Conservation (phyloP, 2,329 filamentous ascomycete species). For the Xylaria sp. region DNA sequence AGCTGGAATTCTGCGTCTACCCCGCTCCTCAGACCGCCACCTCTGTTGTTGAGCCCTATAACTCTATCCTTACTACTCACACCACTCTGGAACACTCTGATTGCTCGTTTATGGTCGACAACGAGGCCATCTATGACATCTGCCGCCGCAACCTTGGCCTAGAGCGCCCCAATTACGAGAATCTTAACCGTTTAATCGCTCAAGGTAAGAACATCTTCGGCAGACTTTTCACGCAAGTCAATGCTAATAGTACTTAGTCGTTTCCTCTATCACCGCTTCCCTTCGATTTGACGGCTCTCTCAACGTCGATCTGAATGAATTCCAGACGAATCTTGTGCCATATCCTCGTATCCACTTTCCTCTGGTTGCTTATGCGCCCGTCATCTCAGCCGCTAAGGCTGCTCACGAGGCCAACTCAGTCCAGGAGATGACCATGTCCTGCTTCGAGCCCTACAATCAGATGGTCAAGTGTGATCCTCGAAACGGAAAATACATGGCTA, state of each 20-base stretch:
- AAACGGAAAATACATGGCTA: slow-evolving; percentile 99
- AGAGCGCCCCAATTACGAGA: slow-evolving; percentile 97
- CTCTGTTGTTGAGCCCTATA: slow-evolving; percentile 99
- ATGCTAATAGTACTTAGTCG: slow-evolving; percentile 69
- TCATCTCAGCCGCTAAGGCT: slow-evolving; percentile 94
- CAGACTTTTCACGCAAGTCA: slow-evolving; percentile 28
- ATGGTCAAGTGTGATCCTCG: slow-evolving; percentile 99
- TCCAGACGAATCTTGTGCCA: slow-evolving; percentile 99
- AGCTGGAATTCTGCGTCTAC: slow-evolving; percentile 99
- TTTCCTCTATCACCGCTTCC: slow-evolving; percentile 97
- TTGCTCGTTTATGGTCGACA: slow-evolving; percentile 99
- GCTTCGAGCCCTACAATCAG: slow-evolving; percentile 99
- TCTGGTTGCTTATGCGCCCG: slow-evolving; percentile 93
- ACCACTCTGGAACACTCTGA: slow-evolving; percentile 99
- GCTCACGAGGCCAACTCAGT: slow-evolving; percentile 98
- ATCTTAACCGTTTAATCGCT: slow-evolving; percentile 97
- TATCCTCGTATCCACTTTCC: slow-evolving; percentile 99
- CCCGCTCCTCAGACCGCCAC: slow-evolving; percentile 96
- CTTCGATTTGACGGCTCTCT: slow-evolving; percentile 98
- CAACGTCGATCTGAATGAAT: slow-evolving; percentile 99
- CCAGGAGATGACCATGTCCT: slow-evolving; percentile 97
- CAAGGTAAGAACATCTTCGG: slow-evolving; percentile 70
- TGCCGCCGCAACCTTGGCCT: slow-evolving; percentile 98
- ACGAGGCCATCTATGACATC: slow-evolving; percentile 99
- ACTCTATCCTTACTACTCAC: slow-evolving; percentile 99